These are phyloP conservation scores for Saccharomyces hybrid DNA, from an alignment of 1,139 yeast species.

Conservation along the genomic window DNA sequence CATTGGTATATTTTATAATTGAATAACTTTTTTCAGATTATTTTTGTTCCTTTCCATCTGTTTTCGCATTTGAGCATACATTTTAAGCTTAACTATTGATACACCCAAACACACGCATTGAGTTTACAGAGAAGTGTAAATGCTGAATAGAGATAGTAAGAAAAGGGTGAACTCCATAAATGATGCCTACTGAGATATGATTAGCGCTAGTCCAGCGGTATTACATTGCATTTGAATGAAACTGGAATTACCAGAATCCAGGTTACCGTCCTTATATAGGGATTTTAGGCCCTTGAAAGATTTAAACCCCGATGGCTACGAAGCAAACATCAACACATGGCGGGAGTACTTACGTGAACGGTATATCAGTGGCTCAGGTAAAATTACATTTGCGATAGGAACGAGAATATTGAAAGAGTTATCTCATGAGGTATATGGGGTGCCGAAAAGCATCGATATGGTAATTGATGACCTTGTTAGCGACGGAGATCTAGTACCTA, in stretches of 20 bases:
- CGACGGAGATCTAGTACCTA: constrained; percentile 27
- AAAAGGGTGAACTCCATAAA: neutral
- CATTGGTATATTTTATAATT: neutral
- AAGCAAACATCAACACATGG: constrained; percentile 63
- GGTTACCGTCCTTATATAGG: constrained; percentile 55
- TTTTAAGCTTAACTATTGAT: neutral
- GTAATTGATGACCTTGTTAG: constrained; percentile 33
- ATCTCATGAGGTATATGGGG: constrained; percentile 27
- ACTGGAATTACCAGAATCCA: constrained; percentile 33
- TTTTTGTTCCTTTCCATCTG: neutral
- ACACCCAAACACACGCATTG: neutral
- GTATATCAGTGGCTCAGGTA: constrained; percentile 18
- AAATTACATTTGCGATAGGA: constrained; percentile 27
- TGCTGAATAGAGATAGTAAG: neutral
- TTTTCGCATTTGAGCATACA: neutral
- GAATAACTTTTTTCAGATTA: constrained; percentile 1
- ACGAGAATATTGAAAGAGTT: constrained; percentile 26
- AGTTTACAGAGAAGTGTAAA: neutral
- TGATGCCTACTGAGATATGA: neutral
- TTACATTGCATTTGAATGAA: neutral
- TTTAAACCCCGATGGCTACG: constrained; percentile 59
- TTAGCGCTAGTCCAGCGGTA: neutral
- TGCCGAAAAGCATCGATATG: constrained; percentile 33
- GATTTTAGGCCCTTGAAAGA: constrained; percentile 47
- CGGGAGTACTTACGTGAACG: constrained; percentile 24